phyloP scores from a whole-genome alignment of 306 rosid species.

The Casuarina cunninghamiana region DNA sequence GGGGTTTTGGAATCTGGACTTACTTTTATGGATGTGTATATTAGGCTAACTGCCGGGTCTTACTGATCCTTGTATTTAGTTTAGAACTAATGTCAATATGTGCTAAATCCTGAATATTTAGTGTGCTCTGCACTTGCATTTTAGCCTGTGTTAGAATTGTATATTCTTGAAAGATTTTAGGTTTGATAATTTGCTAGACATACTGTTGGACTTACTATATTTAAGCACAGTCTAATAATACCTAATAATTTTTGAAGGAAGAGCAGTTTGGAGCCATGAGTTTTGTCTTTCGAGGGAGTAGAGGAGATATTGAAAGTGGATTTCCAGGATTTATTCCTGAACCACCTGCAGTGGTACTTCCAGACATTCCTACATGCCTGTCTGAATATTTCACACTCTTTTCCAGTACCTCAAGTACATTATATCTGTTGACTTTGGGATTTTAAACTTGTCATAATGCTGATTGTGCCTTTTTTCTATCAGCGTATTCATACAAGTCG shows the following conservation, averaged over 20 bases:
- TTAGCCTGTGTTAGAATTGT: background rate
- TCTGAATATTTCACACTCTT: background rate
- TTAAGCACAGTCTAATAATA: background rate
- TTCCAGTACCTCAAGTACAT: background rate
- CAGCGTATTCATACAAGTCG: conserved; percentile 36
- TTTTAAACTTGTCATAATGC: background rate
- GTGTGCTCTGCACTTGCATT: background rate
- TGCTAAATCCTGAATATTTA: background rate
- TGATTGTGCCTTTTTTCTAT: background rate
- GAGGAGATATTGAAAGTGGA: conserved; percentile 77
- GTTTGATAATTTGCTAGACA: background rate
- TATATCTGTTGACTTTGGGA: background rate
- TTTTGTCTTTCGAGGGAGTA: conserved; percentile 64
- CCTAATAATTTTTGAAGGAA: background rate
- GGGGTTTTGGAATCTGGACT: background rate
- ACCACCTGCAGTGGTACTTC: conserved; percentile 46
- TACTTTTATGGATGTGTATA: background rate
- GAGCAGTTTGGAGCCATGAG: conserved; percentile 44
- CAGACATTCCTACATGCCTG: background rate
- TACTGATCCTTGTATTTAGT: background rate
- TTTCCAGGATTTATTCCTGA: conserved; percentile 56
- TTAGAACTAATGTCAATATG: background rate
- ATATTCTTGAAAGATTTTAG: background rate
- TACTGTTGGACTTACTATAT: background rate
- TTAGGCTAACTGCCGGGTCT: background rate